These are phyloP conservation scores for Boletus rubropictus DNA, from an alignment of 768 basidiomycete genomes.

Conservation along the genomic window DNA sequence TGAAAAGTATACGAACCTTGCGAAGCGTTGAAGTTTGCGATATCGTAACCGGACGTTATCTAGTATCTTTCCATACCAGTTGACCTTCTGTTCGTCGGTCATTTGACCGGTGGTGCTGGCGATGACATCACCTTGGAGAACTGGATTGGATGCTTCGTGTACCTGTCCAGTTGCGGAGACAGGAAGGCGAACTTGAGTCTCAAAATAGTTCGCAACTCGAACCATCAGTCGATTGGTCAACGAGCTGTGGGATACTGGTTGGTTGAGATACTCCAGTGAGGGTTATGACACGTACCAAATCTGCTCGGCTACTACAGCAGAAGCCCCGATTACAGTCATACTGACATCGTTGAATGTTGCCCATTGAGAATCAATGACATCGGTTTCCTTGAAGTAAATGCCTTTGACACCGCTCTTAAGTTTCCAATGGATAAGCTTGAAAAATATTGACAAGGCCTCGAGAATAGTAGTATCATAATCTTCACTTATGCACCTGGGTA, in stretches of 20 bases:
- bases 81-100: slow-evolving; percentile 75
- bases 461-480: slow-evolving; percentile 89
- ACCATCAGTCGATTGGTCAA: slow-evolving; percentile 90
- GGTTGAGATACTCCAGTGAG: neutral
- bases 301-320: slow-evolving; percentile 88
- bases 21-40: slow-evolving; percentile 90
- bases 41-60: slow-evolving; percentile 90
- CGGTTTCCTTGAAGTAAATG: slow-evolving; percentile 96
- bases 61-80: slow-evolving; percentile 90
- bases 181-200: slow-evolving; percentile 83
- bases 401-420: slow-evolving; percentile 88
- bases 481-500: slow-evolving; percentile 82
- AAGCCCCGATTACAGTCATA: slow-evolving; percentile 80
- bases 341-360: slow-evolving; percentile 92
- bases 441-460: slow-evolving; percentile 83
- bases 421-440: slow-evolving; percentile 93
- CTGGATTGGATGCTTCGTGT: slow-evolving; percentile 27
- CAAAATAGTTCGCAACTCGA: slow-evolving; percentile 90
- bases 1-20: slow-evolving; percentile 46
- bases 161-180: slow-evolving; percentile 34
- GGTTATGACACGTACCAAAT: slow-evolving; percentile 61
- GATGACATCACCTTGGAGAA: slow-evolving; percentile 34
- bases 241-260: slow-evolving; percentile 45
- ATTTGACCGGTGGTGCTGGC: slow-evolving; percentile 44
- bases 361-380: slow-evolving; percentile 96